Base-by-base conservation (phyloP, 257 asterid genomes). In the Sherardia arvensis region DNA sequence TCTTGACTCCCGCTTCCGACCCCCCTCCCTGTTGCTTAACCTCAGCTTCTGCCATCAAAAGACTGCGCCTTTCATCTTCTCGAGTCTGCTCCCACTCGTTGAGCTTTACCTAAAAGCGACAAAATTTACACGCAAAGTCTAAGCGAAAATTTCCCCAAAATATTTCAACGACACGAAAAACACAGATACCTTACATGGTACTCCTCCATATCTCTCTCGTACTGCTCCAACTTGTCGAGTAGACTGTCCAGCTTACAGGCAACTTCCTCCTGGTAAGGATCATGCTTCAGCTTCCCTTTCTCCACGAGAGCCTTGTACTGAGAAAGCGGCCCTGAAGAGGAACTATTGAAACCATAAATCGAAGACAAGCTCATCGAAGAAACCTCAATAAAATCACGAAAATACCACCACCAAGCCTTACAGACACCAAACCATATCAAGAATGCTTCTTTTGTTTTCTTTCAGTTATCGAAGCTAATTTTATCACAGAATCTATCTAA, bases 131-230 rank as follows among this genome's bases (percentile, higher is more conserved):
- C 21, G 28, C 26, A 75, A 38, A 49, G 67, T 33, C 66, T 62
- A 64, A 62, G 72, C 53, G 59, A 59, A 69, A 30, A 69, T 69
- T 3, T 60, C 11, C 49, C 40, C 10, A 26, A 61, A 32, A 59
- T 28, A 17, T 66, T 26, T 65, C 47, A 53, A 59, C 26, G 55
- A 54, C 25, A 53, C 32, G 25, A 64, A 9, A 64, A 57, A 67
- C 28, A 14, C 62, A 23, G 18, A 32, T n/a, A 36, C 32, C 81
- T 55, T 74, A 87, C 97, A 40, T 87, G 95, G 76, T 85, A 93
- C 76, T 81, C 85, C 81, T 81, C 80, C 99, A 93, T 87, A 64
- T 93, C 96, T 76, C 80, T 85, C 84, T 90, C 97, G 67, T 89
- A 93, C 40, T 74, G 87, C 76, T 79, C 79, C 79, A 93, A 80